phyloP scores from a whole-genome alignment of 208 protist genomes.

The Strigomonas culicis region DNA sequence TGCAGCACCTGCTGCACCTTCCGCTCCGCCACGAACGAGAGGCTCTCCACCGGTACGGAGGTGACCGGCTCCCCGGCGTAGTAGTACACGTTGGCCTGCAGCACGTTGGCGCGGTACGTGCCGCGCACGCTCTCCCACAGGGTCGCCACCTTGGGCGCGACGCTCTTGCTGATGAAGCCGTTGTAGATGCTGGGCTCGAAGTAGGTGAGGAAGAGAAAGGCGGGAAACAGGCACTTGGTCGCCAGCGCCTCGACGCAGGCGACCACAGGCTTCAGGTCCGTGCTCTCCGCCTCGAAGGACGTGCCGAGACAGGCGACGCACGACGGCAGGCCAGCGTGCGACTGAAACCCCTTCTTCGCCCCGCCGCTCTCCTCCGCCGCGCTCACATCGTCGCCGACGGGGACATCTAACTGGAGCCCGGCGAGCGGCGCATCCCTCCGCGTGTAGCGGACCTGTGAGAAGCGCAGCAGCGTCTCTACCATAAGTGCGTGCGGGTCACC shows the following conservation, averaged over 20 bases:
- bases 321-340: conserved; percentile 27
- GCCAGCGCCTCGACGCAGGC: conserved; percentile 48
- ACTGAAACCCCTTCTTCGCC: conserved; percentile 6
- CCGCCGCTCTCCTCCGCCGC: not conserved
- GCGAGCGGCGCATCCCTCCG: conserved; percentile 29
- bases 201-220: conserved; percentile 70
- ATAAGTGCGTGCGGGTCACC: conserved; percentile 67
- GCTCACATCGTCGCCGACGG: not conserved
- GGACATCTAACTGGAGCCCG: conserved; percentile 26
- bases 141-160: conserved; percentile 57
- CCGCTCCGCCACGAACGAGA: conserved; percentile 21
- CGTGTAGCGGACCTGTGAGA: conserved; percentile 37
- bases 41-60: conserved; percentile 12
- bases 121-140: conserved; percentile 58
- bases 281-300: conserved; percentile 26
- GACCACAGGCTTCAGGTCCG: conserved; percentile 27
- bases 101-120: conserved; percentile 40
- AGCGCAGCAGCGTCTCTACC: conserved; percentile 64
- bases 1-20: conserved; percentile 44
- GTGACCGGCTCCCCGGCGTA: conserved; percentile 16
- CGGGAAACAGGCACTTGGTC: conserved; percentile 56
- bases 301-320: conserved; percentile 37
- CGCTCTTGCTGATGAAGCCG: conserved; percentile 34
- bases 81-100: conserved; percentile 40
- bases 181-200: conserved; percentile 48